Evolutionary conservation across 164 flowering plant species (phyloP).

Genomic region (Chimonanthus salicifolius): DNA sequence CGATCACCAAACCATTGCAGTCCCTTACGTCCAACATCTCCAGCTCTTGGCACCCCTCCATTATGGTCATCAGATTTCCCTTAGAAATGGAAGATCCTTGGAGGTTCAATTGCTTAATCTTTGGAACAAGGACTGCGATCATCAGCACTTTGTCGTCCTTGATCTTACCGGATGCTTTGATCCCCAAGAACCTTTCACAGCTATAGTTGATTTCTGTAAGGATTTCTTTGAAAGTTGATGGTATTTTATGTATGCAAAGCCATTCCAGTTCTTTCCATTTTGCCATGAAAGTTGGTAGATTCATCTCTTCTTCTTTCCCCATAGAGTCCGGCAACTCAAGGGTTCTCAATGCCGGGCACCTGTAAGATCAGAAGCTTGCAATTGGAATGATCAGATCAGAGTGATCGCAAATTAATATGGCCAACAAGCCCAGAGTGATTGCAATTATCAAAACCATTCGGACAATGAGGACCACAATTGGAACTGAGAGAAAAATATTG

Average conservation of each 20-base stretch:
- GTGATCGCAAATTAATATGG: no score
- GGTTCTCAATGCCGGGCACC: conserved; percentile 1
- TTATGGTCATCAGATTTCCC: conserved; percentile 1
- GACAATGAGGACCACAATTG: no score
- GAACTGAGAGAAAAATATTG: no score
- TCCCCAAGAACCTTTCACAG: conserved; percentile 5
- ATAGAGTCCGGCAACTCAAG: background rate
- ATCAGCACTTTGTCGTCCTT: background rate
- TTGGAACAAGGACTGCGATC: background rate
- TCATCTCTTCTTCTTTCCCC: background rate
- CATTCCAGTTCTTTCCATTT: conserved; percentile 3
- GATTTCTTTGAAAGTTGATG: background rate
- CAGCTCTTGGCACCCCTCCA: conserved; percentile 11
- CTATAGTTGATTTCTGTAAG: conserved; percentile 1
- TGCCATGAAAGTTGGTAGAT: background rate
- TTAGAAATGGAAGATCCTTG: conserved; percentile 1
- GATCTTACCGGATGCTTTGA: background rate
- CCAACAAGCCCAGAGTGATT: no score
- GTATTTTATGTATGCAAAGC: background rate
- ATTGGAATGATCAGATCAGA: no score
- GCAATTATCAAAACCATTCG: no score
- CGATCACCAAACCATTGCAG: conserved; percentile 3
- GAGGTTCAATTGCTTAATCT: conserved; percentile 3
- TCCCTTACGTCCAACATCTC: background rate
- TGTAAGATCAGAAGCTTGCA: background rate